Evolutionary conservation across 768 basidiomycete genomes (phyloP).

Genomic region (Hericium alpestre): DNA sequence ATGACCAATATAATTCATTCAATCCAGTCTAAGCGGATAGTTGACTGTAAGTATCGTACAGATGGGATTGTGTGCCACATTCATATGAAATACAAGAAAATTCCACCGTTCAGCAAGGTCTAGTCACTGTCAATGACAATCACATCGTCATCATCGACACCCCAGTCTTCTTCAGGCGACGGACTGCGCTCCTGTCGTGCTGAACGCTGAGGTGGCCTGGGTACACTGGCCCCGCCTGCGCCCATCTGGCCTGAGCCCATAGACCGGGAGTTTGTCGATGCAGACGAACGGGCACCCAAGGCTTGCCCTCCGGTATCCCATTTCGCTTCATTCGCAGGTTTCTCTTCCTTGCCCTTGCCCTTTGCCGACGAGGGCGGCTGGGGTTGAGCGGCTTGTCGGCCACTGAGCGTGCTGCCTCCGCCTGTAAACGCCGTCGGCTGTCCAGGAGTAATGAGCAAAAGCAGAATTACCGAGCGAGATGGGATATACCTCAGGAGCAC

Average conservation of each 20-base stretch:
- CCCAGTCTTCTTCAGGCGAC: conserved; percentile 60
- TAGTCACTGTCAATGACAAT: conserved; percentile 81
- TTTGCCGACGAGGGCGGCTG: conserved; percentile 32
- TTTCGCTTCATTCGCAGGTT: conserved; percentile 9
- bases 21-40: background rate
- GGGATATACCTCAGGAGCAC: conserved; percentile 11
- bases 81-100: background rate
- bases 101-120: background rate
- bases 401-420: conserved; percentile 56
- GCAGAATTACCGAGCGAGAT: background rate
- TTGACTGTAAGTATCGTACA: background rate
- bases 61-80: background rate
- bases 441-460: conserved; percentile 14
- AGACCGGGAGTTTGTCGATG: conserved; percentile 23
- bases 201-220: conserved; percentile 30
- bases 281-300: conserved; percentile 35
- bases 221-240: conserved; percentile 43
- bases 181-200: conserved; percentile 40
- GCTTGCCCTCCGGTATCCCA: conserved; percentile 31
- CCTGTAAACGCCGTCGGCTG: conserved; percentile 47
- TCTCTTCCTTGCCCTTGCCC: conserved; percentile 40
- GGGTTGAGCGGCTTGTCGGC: conserved; percentile 31
- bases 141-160: conserved; percentile 67
- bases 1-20: background rate
- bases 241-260: conserved; percentile 32